Evolutionary conservation across 495 filamentous ascomycete species (phyloP).

Genomic region (Cercophora newfieldiana): DNA sequence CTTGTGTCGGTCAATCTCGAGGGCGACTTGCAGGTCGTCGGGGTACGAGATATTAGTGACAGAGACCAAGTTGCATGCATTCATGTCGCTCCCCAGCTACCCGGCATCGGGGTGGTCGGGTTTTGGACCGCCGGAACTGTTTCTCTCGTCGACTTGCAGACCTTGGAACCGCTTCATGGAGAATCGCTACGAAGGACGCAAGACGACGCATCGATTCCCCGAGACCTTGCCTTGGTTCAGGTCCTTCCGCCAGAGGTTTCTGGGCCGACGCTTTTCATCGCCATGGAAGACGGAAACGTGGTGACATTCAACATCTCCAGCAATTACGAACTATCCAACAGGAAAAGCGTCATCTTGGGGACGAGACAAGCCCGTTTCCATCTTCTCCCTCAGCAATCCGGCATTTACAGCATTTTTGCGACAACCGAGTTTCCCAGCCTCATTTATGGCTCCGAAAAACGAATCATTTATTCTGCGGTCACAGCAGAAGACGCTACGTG

Average conservation of each 20-base stretch:
- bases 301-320: constrained; percentile 77
- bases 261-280: constrained; percentile 77
- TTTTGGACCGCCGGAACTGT: constrained; percentile 80
- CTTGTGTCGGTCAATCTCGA: constrained; percentile 66
- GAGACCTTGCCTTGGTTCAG: constrained; percentile 76
- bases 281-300: constrained; percentile 94
- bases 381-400: constrained; percentile 62
- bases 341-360: constrained; percentile 82
- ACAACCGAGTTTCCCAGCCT: constrained; percentile 91
- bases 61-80: constrained; percentile 83
- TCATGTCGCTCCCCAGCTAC: constrained; percentile 49
- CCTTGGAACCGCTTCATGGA: constrained; percentile 55
- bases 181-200: constrained; percentile 53
- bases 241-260: constrained; percentile 55
- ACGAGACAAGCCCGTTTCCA: constrained; percentile 81
- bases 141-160: constrained; percentile 64
- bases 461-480: constrained; percentile 92
- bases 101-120: constrained; percentile 67
- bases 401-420: constrained; percentile 79
- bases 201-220: constrained; percentile 72
- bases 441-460: constrained; percentile 84
- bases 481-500: constrained; percentile 83
- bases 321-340: constrained; percentile 61
- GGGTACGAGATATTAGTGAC: constrained; percentile 58
- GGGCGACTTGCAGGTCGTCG: constrained; percentile 55